phyloP scores from a whole-genome alignment of 306 rosid genomes.

The Malus sylvestris region DNA sequence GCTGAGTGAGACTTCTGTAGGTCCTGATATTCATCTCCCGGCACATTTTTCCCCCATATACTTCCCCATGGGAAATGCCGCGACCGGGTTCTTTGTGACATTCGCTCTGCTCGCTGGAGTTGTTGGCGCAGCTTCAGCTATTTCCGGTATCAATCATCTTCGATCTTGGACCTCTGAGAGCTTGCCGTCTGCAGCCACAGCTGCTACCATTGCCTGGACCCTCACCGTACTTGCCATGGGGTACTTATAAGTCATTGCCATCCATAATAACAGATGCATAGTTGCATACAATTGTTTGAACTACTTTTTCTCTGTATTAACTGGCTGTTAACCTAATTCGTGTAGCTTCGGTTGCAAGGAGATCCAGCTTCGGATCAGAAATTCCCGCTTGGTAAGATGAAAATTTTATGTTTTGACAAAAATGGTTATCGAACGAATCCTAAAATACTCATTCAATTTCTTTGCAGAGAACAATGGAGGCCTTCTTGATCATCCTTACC shows the following conservation, averaged over 20 bases:
- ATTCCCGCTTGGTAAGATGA: constrained; percentile 68
- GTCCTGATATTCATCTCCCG: constrained; percentile 55
- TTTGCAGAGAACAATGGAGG: constrained; percentile 86
- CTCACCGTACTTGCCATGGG: constrained; percentile 94
- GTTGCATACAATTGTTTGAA: neutral
- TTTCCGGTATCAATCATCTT: constrained; percentile 67
- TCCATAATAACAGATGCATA: neutral
- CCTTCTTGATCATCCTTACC: constrained; percentile 83
- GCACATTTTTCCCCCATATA: constrained; percentile 76
- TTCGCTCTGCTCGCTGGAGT: constrained; percentile 83
- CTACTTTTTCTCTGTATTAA: constrained; percentile 6
- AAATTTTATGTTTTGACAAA: neutral
- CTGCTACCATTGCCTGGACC: constrained; percentile 79
- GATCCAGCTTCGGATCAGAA: constrained; percentile 65
- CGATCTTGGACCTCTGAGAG: constrained; percentile 72
- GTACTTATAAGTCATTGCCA: constrained; percentile 15
- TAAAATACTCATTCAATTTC: neutral
- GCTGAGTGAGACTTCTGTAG: constrained; percentile 24
- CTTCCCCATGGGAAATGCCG: constrained; percentile 96
- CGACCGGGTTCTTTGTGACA: constrained; percentile 85
- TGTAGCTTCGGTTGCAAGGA: constrained; percentile 89
- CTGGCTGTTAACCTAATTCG: neutral
- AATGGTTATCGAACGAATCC: too few relatives aligned
- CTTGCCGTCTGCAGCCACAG: constrained; percentile 77
- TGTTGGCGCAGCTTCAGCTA: constrained; percentile 64